A percentile compares a stretch with the other conserved stretches of the same genome.
Evolutionary conservation across 495 filamentous ascomycete genomes (phyloP).

Genomic region (Saxispiralis lemnorum): DNA sequence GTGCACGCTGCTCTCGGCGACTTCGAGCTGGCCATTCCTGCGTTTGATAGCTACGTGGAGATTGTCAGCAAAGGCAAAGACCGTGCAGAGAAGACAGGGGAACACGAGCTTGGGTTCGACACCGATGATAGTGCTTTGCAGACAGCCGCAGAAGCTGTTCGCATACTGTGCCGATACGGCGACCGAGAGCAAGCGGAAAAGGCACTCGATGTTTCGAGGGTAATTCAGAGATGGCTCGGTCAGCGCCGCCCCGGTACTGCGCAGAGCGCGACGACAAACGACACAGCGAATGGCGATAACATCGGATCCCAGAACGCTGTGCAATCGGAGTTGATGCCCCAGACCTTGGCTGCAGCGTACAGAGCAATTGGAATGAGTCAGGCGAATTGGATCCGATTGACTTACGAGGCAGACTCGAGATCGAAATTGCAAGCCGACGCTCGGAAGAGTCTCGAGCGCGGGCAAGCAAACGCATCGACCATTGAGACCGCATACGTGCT

Average conservation of each 20-base stretch:
- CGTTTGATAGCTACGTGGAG: conserved; percentile 77
- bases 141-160: conserved; percentile 61
- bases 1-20: conserved; percentile 74
- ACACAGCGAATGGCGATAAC: conserved; percentile 45
- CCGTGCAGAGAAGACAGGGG: conserved; percentile 57
- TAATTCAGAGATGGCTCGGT: conserved; percentile 48
- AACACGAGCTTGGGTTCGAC: conserved; percentile 55
- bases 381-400: conserved; percentile 70
- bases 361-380: conserved; percentile 66
- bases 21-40: conserved; percentile 69
- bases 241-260: conserved; percentile 30
- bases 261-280: conserved; percentile 43
- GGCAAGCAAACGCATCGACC: conserved; percentile 45
- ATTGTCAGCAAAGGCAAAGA: conserved; percentile 67
- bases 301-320: conserved; percentile 10
- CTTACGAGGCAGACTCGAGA: conserved; percentile 50
- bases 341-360: conserved; percentile 49
- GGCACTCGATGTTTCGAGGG: conserved; percentile 45
- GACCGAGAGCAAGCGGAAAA: conserved; percentile 56
- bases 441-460: conserved; percentile 50
- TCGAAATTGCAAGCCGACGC: conserved; percentile 54
- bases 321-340: conserved; percentile 27
- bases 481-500: conserved; percentile 62
- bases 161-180: conserved; percentile 66
- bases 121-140: conserved; percentile 53